Percentiles rank a stretch among this genome's conserved stretches.
Evolutionary conservation across 225 moss, liverwort and hornwort species (phyloP).

Genomic region (Polytrichum formosum): DNA sequence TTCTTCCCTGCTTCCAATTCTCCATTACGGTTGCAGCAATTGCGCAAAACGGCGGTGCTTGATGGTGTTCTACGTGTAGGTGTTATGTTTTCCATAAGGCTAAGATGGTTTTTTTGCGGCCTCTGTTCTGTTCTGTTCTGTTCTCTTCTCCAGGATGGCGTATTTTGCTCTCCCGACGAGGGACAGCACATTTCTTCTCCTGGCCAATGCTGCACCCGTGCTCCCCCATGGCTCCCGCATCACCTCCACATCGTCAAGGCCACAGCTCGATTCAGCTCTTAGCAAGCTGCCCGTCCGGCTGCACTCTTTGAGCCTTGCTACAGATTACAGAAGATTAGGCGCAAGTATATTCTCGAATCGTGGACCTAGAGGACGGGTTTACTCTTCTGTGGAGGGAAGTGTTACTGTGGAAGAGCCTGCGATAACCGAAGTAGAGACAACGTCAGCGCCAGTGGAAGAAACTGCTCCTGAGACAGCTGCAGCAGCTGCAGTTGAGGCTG

Average conservation of each 20-base stretch:
- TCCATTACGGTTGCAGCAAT: too few species aligned
- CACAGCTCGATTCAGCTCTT: slow-evolving; percentile 1
- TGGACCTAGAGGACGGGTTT: slow-evolving; percentile 8
- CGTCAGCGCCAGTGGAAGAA: slow-evolving; percentile 6
- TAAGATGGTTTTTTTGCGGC: not conserved
- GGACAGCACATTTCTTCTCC: slow-evolving; percentile 40
- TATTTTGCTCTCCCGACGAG: slow-evolving; percentile 55
- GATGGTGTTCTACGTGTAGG: too few species aligned
- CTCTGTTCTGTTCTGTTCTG: not conserved
- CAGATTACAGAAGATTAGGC: not conserved
- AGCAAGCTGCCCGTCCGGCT: slow-evolving; percentile 14
- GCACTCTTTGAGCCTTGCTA: slow-evolving; percentile 3
- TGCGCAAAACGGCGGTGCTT: too few species aligned
- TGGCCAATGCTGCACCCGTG: slow-evolving; percentile 38
- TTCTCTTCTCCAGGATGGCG: slow-evolving; percentile 39
- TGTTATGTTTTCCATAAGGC: too few species aligned
- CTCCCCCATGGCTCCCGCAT: slow-evolving; percentile 24
- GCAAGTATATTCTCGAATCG: slow-evolving; percentile 3
- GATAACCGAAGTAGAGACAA: not conserved
- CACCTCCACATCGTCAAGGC: slow-evolving; percentile 15
- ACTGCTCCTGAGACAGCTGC: not conserved
- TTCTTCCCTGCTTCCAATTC: too few species aligned
- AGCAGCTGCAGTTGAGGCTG: not conserved
- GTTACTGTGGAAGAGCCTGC: slow-evolving; percentile 55
- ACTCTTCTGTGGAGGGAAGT: slow-evolving; percentile 37